Evolutionary conservation across 2,329 filamentous ascomycete species (phyloP), one percentile per base, ranked within the genome.

Genomic region (Aspergillus sp.): DNA sequence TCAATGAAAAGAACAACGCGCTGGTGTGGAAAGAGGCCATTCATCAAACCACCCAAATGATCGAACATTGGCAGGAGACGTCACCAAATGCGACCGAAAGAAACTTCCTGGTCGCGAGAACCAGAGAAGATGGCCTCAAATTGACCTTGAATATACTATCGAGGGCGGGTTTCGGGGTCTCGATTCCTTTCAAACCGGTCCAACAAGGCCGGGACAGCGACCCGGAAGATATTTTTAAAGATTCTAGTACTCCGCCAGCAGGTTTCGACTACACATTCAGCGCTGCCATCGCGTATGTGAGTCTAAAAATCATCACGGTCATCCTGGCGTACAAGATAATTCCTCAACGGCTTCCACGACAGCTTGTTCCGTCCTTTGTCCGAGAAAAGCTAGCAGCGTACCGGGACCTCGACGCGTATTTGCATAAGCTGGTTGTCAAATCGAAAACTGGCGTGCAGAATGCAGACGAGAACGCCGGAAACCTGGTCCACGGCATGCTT

Each of bases 1-100:
- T 82, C 67, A 80, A 77, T 49, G 79, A 82, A 58, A 71, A 73
- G 47, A 77, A 75, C 42, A 78, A 74, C 45, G 61, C 61, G 4
- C 61, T 75, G 6, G 79, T 81, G 4, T 80, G 77, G 77, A 55
- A 65, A 4, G 75, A 77, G 61, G 64, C 73, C 12, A 55, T 73
- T 18, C 60, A 60, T 2, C 75, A 78, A 60, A 65, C 70, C 0
- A 59, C 53, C 11, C 68, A 72, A 24, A 74, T 78, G 74, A 50
- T 73, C 42, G 36, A 65, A 18, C 45, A 65, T 52, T 70, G 68
- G 68, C 50, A 49, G n/a, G 49, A 47, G 12, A 29, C 56, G 1
- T 46, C 49, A 0, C 24, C 54, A 1, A 26, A 18, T 14, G n/a
- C 47, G 22, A 18, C 10, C 6, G 14, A 36, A 9, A 9, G 46